phyloP scores from a whole-genome alignment of 176 grass and related monocot genomes.

The Pharus latifolius region DNA sequence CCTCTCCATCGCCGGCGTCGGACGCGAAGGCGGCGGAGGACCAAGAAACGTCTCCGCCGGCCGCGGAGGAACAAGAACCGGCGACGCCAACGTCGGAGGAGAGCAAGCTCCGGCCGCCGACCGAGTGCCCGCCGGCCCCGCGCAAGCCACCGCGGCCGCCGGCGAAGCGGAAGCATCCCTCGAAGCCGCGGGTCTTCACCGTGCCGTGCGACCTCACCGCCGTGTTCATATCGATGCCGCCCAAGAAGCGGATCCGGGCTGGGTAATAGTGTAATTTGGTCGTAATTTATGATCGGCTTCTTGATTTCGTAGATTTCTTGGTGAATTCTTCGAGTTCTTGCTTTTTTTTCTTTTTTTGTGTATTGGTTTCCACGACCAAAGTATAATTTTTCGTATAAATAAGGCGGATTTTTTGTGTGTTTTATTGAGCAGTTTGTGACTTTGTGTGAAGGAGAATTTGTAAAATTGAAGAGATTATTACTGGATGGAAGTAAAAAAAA shows the following conservation, averaged over 20 bases:
- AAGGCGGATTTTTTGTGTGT: constrained; percentile 16
- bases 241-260: constrained; percentile 71
- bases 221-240: constrained; percentile 45
- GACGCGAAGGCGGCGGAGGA: not conserved
- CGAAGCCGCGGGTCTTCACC: constrained; percentile 8
- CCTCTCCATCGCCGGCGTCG: not conserved
- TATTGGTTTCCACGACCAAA: constrained; percentile 23
- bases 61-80: not conserved
- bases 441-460: constrained; percentile 20
- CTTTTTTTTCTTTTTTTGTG: not conserved
- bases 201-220: constrained; percentile 50
- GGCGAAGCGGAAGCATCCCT: constrained; percentile 24
- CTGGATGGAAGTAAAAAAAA: constrained; percentile 10
- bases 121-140: constrained; percentile 49
- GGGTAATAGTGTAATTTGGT: constrained; percentile 16
- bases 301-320: constrained; percentile 19
- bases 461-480: constrained; percentile 18
- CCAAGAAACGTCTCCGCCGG: not conserved
- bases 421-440: not conserved
- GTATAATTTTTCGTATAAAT: constrained; percentile 34
- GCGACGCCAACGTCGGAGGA: constrained; percentile 55
- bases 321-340: constrained; percentile 33
- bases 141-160: constrained; percentile 35
- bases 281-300: constrained; percentile 8
- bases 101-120: constrained; percentile 24